Base-by-base conservation (phyloP, 148 eudicot species). In the Cornus kousa region DNA sequence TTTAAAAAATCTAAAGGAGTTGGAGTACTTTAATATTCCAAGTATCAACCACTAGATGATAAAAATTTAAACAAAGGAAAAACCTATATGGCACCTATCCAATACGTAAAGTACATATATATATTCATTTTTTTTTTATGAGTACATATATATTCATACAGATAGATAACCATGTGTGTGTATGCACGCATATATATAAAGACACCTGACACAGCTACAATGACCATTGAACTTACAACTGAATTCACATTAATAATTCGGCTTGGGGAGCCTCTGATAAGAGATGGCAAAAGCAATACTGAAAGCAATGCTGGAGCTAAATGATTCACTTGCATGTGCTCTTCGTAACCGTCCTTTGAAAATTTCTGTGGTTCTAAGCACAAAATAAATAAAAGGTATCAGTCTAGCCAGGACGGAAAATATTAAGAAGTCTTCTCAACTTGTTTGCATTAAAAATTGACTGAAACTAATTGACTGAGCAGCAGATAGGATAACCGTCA, bases 251-350 rank as follows among this genome's bases (percentile, higher is more conserved):
- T 95, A 77, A 95, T 57, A 78, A 95, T 93, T 66, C 99, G 93
- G 81, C 99, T 95, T 64, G 99, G 97, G 59, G 99, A 91, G 64
- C 97, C 97, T 90, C 91, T 92, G 24, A 91, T 83, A 71, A 95
- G 92, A 50, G 99, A 95, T 40, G 99, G 99, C 83, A 95, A 84
- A 80, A 95, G 92, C 84, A 95, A 84, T 76, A 95, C 28, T 9
- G 96, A 91, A 50, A 95, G 89, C 84, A 95, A 76, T 74, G 99
- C 99, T 67, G 99, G 96, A 74, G 97, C 94, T 62, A 95, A 86
- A 86, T 95, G 99, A 82, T 95, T 95, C 81, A 93, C 99, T 93
- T 95, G 99, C 97, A 95, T 86, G 85, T 95, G 99, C 79, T 87
- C 92, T 86, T 95, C 99, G 79, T 90, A 82, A 24, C 91, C 97